Evolutionary conservation across 1,139 yeast genomes (phyloP), one percentile per base, ranked within the genome.

Genomic region (Pichia sp.): DNA sequence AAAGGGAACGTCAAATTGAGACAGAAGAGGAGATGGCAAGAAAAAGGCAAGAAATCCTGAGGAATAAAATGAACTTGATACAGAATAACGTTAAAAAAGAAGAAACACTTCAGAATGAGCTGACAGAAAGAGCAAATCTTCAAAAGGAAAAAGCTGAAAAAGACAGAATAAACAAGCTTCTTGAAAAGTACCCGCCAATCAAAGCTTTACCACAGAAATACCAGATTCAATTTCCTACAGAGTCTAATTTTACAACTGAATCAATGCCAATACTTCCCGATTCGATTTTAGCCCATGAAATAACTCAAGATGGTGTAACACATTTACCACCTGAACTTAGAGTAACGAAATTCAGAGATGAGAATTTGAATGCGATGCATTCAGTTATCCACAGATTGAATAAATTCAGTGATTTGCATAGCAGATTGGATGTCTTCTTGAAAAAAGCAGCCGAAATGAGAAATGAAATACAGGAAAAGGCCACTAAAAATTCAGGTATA

Each of bases 181-280:
- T 56, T 8, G 51, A 44, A 42, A 45, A 48, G n/a, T 52, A 49
- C 45, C 52, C 54, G 2, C 57, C 58, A 6, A 45, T 59, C 7
- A 58, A 46, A 36, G 41, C 42, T 31, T 40, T 59, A 43, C 61
- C 61, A 9, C 27, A 48, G 24, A 59, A 59, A 49, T 59, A 59
- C 47, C 60, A 56, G 24, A 42, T 54, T 24, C 16, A 40, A 2
- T 49, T 55, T 7, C 58, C 58, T 1, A 16, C 27, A 14, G 12
- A 29, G 6, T 17, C 47, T 34, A 20, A 42, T 43, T 40, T 36
- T 27, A 12, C 8, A 4, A 7, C 24, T 6, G 54, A 49, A 20
- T 4, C 42, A 4, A 36, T 27, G 5, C 57, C 61, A 17, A 24
- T 43, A 14, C 40, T 59, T n/a, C 57, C 55, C 16, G 38, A 43